phyloP scores from a whole-genome alignment of 768 basidiomycete genomes.

The Trametes punicea region DNA sequence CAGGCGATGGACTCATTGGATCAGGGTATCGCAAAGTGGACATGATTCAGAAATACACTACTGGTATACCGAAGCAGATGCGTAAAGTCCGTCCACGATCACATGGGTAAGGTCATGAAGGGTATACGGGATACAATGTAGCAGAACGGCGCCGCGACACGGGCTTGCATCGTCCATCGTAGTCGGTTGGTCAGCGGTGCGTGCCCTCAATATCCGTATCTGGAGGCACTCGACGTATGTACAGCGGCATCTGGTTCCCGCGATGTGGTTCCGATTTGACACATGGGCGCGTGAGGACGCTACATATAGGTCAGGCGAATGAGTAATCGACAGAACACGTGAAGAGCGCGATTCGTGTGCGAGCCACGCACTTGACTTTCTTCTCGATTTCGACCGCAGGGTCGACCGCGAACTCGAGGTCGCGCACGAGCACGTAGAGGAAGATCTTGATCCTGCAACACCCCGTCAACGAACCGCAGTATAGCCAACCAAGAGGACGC shows the following conservation, averaged over 20 bases:
- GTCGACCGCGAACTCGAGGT: slow-evolving; percentile 53
- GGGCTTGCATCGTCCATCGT: no score
- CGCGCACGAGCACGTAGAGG: slow-evolving; percentile 53
- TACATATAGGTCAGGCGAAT: slow-evolving; percentile 17
- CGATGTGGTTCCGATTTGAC: slow-evolving; percentile 51
- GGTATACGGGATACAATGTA: no score
- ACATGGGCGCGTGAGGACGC: slow-evolving; percentile 55
- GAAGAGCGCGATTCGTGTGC: slow-evolving; percentile 18
- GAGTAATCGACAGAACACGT: slow-evolving; percentile 5
- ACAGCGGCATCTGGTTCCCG: slow-evolving; percentile 60
- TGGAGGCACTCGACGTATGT: slow-evolving; percentile 15
- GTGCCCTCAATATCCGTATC: background rate
- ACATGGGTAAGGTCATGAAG: no score
- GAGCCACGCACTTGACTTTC: slow-evolving; percentile 52
- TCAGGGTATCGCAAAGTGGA: no score
- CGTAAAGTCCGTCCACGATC: no score
- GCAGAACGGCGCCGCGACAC: no score
- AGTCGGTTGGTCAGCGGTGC: background rate
- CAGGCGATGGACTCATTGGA: no score
- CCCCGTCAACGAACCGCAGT: background rate
- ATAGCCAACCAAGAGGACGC: no score
- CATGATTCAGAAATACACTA: no score
- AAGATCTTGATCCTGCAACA: slow-evolving; percentile 57
- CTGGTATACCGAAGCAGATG: no score
- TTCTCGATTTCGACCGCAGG: slow-evolving; percentile 56